Base-by-base conservation (phyloP, 441 rosid genomes). In the Adansonia rubrostipa region DNA sequence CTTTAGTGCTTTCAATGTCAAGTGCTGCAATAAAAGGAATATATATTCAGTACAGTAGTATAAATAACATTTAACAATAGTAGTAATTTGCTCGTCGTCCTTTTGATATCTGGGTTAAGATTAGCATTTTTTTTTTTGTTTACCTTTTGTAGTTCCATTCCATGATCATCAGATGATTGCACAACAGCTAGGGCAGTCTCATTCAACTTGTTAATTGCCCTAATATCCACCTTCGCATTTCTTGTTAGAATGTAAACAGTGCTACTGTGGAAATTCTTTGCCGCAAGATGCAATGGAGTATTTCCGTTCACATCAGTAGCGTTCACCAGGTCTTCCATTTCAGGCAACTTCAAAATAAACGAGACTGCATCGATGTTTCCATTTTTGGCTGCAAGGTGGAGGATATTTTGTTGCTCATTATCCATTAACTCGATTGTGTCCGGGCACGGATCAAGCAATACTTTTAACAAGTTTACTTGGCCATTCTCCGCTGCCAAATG, bases 401-500 rank as follows among this genome's bases (percentile, higher is more conserved):
- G 83, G 71, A 78, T 71, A 17, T 78, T 83, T 13, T 36, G 75
- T 6, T 56, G 71, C 2, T 42, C 72, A 8, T 15, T 3, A 65
- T 80, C 62, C 0, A 64, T 15, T 9, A 78, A 14, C 71, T 78
- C 82, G 5, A 63, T 56, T 14, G 80, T 51, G 77, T 82, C 79
- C 3, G 84, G 78, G 63, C 76, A 75, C 0, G 62, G 54, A 42
- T 42, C 8, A 2, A 79, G 53, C 36, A 78, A 40, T 66, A 9
- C 6, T 17, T 20, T 54, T 1, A 82, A 9, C 9, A 65, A 63
- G 24, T 9, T 54, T 8, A 40, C 45, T n/a, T 78, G 82, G 3
- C 79, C 84, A 33, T 33, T 58, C 45, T 17, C 40, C 8, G 77
- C 80, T 4, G 86, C 86, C 47, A 72, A 45, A 51, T 81, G 84